Base-by-base conservation (phyloP, 352 stramenopile species). In the Thraustotheca clavata region DNA sequence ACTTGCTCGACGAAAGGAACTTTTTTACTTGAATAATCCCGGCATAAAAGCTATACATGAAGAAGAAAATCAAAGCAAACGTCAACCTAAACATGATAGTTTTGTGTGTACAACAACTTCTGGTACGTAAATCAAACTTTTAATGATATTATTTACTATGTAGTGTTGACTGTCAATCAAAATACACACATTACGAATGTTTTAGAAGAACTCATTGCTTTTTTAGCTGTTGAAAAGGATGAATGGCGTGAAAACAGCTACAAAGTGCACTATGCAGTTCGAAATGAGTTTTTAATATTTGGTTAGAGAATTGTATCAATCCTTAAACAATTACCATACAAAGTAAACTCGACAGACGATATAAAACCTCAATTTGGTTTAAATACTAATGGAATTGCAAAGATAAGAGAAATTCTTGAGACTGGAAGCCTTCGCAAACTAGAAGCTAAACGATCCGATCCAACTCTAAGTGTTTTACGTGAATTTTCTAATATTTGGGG, bases 221-320 rank as follows among this genome's bases (percentile, higher is more conserved):
- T 84, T 65, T 61, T 93, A 3, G 72, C 86, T 26, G 79, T 88
- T 9, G 84, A 93, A 52, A 71, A 71, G 16, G 82, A 91, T 49
- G 73, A 87, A 27, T 91, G 84, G 84, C 71, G 84, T 18, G 79
- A 87, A 52, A 89, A 88, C 48, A 88, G 83, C 69, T 90, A 93
- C 69, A 93, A 91, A 69, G 80, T 87, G 54, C 43, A 57, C 1
- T 31, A 7, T 34, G 2, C 48, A 22, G 36, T 11, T 4, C 7
- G 3, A 34, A 12, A 9, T 27, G 1, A 6, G 12, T 1, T 22
- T 1, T 1, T n/a, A 4, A 3, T 35, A 33, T 4, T 38, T 60
- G 22, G 38, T 62, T 38, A 89, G 76, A 89, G 89, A 81, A 71
- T 88, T 16, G 70, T 88, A 3, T 79, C 75, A 1, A 91, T 79